Conservation (phyloP, 192 early-diverging fungal genomes). For the Dimargaris verticillata region DNA sequence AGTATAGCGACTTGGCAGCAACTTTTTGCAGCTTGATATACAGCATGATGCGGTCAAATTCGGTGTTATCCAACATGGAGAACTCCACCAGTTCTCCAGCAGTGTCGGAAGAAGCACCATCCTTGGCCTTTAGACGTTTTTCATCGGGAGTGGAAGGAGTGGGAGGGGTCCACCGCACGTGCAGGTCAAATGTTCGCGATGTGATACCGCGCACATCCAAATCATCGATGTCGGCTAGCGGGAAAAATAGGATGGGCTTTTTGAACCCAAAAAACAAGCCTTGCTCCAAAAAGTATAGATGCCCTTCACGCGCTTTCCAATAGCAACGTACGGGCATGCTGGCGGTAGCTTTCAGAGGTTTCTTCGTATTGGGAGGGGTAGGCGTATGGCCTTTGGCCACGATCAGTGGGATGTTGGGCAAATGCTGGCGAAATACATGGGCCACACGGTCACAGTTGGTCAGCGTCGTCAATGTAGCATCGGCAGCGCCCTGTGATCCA, state of each 20-base stretch:
- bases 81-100: conserved; percentile 14
- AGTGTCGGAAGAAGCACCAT: neutral
- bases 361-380: no score
- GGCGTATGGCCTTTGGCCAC: neutral
- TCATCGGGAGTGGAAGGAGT: conserved; percentile 12
- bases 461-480: no score
- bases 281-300: conserved; percentile 21
- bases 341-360: neutral
- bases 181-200: conserved; percentile 24
- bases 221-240: conserved; percentile 15
- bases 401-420: conserved; percentile 2
- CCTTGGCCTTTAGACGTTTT: neutral
- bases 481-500: neutral
- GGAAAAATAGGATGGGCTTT: conserved; percentile 33
- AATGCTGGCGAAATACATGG: neutral
- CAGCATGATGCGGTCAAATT: conserved; percentile 19
- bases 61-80: conserved; percentile 25
- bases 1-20: conserved; percentile 19
- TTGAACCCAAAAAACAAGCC: conserved; percentile 37
- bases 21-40: conserved; percentile 20
- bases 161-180: conserved; percentile 1
- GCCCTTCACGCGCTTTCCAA: conserved; percentile 20
- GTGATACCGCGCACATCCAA: conserved; percentile 20
- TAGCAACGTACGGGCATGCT: conserved; percentile 3
- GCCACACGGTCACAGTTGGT: neutral